Conservation (phyloP, 2,329 filamentous ascomycete species). For the Claviceps capensis region DNA sequence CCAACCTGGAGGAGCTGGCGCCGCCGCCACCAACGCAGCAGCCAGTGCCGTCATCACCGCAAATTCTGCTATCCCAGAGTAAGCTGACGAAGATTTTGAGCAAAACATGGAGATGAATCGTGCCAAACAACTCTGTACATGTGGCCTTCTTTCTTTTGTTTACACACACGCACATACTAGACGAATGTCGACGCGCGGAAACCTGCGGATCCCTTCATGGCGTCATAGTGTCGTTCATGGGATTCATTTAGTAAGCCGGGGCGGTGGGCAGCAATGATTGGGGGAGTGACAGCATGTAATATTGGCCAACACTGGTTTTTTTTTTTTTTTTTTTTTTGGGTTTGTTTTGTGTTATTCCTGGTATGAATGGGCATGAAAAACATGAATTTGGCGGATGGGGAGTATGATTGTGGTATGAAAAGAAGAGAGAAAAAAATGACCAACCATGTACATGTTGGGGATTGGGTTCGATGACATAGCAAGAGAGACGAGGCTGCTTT, state of each 20-base stretch:
- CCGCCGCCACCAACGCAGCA: constrained; percentile 14
- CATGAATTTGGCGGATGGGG: not conserved
- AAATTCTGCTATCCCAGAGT: constrained; percentile 24
- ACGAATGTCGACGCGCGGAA: not conserved
- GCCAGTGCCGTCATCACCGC: constrained; percentile 12
- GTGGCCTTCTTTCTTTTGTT: not conserved
- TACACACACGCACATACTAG: not conserved
- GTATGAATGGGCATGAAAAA: not conserved
- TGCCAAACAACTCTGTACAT: not conserved
- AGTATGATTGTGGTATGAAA: not conserved
- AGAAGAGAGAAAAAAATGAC: not conserved
- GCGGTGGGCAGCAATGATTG: not conserved
- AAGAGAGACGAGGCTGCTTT: not conserved
- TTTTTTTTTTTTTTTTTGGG: not conserved
- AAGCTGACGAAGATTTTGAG: constrained; percentile 1
- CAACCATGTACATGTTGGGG: not conserved
- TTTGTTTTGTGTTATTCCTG: not conserved
- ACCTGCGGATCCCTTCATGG: not conserved
- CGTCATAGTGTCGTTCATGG: not conserved
- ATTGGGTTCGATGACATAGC: not conserved
- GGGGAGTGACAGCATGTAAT: not conserved
- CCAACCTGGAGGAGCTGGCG: not conserved
- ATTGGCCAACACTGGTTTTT: not conserved
- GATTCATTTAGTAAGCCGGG: not conserved
- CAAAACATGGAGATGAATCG: not conserved